Evolutionary conservation across 768 basidiomycete species (phyloP), one percentile per base, ranked within the genome.

Genomic region (Dioszegia hungarica): DNA sequence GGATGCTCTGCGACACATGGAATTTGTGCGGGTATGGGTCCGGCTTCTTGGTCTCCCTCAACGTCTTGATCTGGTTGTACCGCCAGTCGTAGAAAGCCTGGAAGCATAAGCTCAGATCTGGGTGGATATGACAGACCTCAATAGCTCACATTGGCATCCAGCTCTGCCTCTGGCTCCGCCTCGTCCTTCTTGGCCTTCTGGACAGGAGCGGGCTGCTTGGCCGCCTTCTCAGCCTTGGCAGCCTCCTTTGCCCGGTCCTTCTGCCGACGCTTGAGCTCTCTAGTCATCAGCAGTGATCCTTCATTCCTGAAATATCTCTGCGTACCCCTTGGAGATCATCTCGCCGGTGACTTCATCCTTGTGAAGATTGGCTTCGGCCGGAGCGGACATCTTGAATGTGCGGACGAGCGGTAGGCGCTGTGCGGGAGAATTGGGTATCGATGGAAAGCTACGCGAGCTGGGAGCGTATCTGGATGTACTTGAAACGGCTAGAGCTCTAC

Each of bases 21-120:
- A 99, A 99, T 84, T 99, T 99, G 86, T 99, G 95, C 6, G 95
- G 95, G 80, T 98, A 99, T 1, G 95, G 95, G 75, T 93, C 88
- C 1, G 93, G 94, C 6, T 82, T 77, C 75, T 87, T 87, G 27
- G 88, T 87, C 72, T 86, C 81, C 77, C 89, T 87, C 61, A 99
- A 83, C 64, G 85, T 84, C 61, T 85, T 83, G 67, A 99, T 91
- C 66, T 89, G 85, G 45, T 90, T 85, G 27, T 88, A 90, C 64
- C 95, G 87, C 64, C 91, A 79, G 72, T 97, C 92, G 73, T 87
- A 94, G 81, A 97, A 99, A 90, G 94, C 90, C 93, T 99, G 64
- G 5, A n/a, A n/a, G 25, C 29, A 2, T 34, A 17, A 33, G 36
- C 31, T 56, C n/a, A 20, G 17, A 43, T 15, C 39, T 29, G 11